phyloP scores from a whole-genome alignment of 192 early-diverging fungal species.

The Gorgonomyces haynaldii region DNA sequence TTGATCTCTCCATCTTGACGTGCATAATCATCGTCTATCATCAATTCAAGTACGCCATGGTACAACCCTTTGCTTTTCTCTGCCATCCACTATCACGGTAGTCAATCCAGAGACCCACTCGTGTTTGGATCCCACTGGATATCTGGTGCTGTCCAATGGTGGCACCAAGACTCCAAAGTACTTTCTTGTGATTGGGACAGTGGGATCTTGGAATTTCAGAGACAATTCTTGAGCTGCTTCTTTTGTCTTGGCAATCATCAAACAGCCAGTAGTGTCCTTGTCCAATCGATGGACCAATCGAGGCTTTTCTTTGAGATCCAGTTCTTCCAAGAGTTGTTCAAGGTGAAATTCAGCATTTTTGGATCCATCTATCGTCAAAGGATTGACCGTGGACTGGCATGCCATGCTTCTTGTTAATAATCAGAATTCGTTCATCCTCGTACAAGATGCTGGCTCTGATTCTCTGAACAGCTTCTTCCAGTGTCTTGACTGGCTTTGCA shows the following conservation, averaged over 20 bases:
- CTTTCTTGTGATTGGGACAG: not conserved
- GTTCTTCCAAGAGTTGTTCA: constrained; percentile 20
- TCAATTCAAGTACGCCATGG: constrained; percentile 3
- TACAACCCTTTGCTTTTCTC: not conserved
- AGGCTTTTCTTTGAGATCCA: constrained; percentile 19
- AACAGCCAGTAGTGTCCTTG: constrained; percentile 35
- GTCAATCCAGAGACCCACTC: not conserved
- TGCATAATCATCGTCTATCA: not conserved
- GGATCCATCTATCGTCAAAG: constrained; percentile 13
- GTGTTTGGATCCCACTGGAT: not conserved
- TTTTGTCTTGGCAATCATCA: constrained; percentile 34
- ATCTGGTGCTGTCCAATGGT: not conserved
- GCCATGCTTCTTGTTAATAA: constrained; percentile 31
- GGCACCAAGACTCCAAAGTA: constrained; percentile 4
- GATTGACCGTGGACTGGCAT: constrained; percentile 29
- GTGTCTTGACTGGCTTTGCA: not conserved
- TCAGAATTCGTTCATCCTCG: constrained; percentile 29
- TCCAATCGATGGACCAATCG: constrained; percentile 39
- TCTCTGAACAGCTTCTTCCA: not conserved
- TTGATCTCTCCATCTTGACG: not conserved
- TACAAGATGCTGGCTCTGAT: constrained; percentile 20
- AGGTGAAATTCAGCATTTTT: constrained; percentile 17
- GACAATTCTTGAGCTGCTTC: constrained; percentile 18
- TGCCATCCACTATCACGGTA: not conserved
- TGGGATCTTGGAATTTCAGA: constrained; percentile 14